Evolutionary conservation across 2,329 filamentous ascomycete species (phyloP), one percentile per base, ranked within the genome.

Genomic region (Botrytis porri): DNA sequence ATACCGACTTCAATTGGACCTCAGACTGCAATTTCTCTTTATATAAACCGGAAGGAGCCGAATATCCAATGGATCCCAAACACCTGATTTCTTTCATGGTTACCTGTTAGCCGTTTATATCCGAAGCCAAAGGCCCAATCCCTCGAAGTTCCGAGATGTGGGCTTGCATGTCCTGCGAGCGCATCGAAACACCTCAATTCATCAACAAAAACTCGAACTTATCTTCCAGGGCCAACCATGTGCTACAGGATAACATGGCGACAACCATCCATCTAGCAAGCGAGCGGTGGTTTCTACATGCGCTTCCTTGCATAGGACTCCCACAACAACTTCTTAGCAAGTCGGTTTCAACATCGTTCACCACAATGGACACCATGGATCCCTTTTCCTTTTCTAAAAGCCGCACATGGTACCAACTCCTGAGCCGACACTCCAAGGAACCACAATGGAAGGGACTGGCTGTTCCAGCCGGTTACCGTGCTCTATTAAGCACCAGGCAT

Each of bases 401-500:
- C n/a, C 32, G 69, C 37, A 29, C 25, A 69, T 43, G 60, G 73
- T 65, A 39, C 37, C 66, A 54, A 37, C 25, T 39, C 32, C 7
- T 72, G 10, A 16, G 45, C 29, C 39, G 35, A 48, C 48, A 32
- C 6, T 1, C 35, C 35, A 14, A 61, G 35, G 43, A 59, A 37
- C 37, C 39, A n/a, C 10, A 45, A 45, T 61, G 48, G 70, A 72
- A 54, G 65, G 43, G 69, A 20, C 64, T 73, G 76, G 71, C 71
- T 73, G 77, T 72, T 73, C 75, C 76, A 71, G 43, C 74, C 75
- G 73, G 73, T 76, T 70, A 74, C 71, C 69, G 69, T 59, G 65
- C 48, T 69, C 18, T 67, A 25, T 45, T 61, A 70, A 75, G 72
- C 61, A 69, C 72, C 54, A 74, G 78, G 77, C 76, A 79, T 77